Evolutionary conservation across 306 rosid genomes (phyloP), one percentile per base, ranked within the genome.

Genomic region (Trifolium fragiferum): DNA sequence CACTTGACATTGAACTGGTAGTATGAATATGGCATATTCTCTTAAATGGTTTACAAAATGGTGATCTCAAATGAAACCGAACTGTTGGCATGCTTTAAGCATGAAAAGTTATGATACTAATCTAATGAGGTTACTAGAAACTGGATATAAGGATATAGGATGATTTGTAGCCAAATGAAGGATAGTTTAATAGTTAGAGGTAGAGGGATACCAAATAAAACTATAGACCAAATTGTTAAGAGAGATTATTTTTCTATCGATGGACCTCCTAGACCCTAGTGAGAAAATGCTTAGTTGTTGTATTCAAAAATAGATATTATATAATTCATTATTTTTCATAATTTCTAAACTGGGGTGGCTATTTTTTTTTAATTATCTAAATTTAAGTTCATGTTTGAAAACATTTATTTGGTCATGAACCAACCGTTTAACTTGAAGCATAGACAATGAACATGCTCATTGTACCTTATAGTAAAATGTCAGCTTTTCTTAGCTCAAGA

Each of bases 31-130:
- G 70, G 38, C 38, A 4, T n/a, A 38, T 4, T 18, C 18, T 38
- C 50, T 64, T 16, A 18, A 18, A 38, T 64, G 15, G 30, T 64
- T 16, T 64, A 18, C 69, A 37, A 64, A 64, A 38, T 38, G 50
- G 51, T 38, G 33, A 64, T 30, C 12, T 15, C 33, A 64, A 38
- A 38, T 19, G 51, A 64, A 64, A 38, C 32, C 10, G 2, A 64
- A 64, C 32, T 16, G 68, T 63, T 37, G 49, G 9, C 44, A 55
- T 21, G 18, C 33, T 20, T 20, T 20, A 55, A 20, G 7, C 11
- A 33, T 35, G 46, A 35, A 33, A 33, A 32, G 35, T n/a, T 1
- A 21, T 16, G 25, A 62, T 35, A 8, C 11, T 35, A 62, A 9
- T 32, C 8, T 32, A 61, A n/a, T 3, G 2, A 30, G 20, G 66